Evolutionary conservation across 306 rosid species (phyloP), one percentile per base, ranked within the genome.

Genomic region (Amphicarpaea edgeworthii): DNA sequence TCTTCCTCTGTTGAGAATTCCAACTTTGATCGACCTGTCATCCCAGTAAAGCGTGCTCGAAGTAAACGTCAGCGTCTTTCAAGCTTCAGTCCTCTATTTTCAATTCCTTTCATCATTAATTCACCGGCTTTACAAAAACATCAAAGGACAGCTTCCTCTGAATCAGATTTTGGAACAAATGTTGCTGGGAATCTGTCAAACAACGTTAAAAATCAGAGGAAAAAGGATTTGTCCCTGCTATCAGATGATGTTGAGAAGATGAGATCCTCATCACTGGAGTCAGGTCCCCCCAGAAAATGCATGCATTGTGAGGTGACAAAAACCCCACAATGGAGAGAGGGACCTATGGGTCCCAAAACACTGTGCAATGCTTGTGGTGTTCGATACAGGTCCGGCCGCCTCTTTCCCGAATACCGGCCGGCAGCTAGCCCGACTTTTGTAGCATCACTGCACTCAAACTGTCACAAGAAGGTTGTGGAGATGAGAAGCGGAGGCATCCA

Each of bases 241-340:
- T 60, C 90, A 12, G 78, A 79, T 32, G 69, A 79, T 10, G 49
- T 21, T 41, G 90, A 73, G 58, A 67, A 62, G 79, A 78, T 80
- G 32, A 75, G 63, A 76, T 74, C 54, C 65, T 65, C 65, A 17
- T 72, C 46, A 6, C 77, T 67, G 54, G 86, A 70, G 23, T 12
- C 78, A 4, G 62, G 37, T 17, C 72, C 77, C 41, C 16, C 65
- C 11, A 82, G 84, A 82, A 88, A 79, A 81, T 93, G 97, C 88
- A 76, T 72, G 37, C 97, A 93, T 64, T 93, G 97, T 53, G 88
- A 86, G 75, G 85, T 89, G 70, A 87, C 90, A 12, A 86, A 82
- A 70, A 93, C 97, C 43, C 97, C 97, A 5, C 97, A 90, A 54
- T 93, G 97, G 97, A 81, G 97, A 72, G 97, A 93, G 81, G 97